These are phyloP conservation scores for Teratosphaeria destructans DNA, from an alignment of 2,329 filamentous ascomycete genomes.

Conservation along the genomic window DNA sequence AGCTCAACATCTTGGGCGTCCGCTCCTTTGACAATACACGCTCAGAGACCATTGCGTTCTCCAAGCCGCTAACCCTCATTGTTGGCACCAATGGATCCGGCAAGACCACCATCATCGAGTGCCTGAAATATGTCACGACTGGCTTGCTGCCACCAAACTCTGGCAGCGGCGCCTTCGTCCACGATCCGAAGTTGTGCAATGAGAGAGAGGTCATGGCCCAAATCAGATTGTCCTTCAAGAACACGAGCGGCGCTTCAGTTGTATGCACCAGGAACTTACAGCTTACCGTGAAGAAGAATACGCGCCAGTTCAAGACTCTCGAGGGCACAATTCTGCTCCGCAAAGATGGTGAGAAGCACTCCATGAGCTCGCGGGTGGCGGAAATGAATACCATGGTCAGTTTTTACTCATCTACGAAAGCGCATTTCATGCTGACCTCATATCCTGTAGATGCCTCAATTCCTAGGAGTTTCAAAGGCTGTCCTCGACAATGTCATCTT, in stretches of 20 bases:
- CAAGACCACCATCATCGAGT: constrained; percentile 98
- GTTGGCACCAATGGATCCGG: constrained; percentile 96
- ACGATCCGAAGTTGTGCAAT: constrained; percentile 85
- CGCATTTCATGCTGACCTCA: background rate
- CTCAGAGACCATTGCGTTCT: constrained; percentile 74
- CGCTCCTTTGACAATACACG: constrained; percentile 75
- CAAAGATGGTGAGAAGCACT: constrained; percentile 67
- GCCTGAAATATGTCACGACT: constrained; percentile 94
- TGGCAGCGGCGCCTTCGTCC: constrained; percentile 81
- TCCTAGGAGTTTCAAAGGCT: constrained; percentile 79
- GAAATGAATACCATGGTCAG: constrained; percentile 44
- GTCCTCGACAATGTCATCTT: constrained; percentile 94
- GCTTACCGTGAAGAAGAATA: constrained; percentile 73
- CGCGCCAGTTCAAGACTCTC: constrained; percentile 63
- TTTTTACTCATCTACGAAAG: background rate
- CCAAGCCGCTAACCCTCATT: constrained; percentile 85
- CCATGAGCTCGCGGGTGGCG: constrained; percentile 67
- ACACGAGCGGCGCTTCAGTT: constrained; percentile 66
- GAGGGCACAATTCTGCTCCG: constrained; percentile 68
- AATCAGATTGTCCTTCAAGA: constrained; percentile 79
- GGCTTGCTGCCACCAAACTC: constrained; percentile 88
- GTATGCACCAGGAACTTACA: constrained; percentile 77
- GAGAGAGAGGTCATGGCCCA: constrained; percentile 86
- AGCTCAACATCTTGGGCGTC: constrained; percentile 72
- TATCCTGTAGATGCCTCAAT: constrained; percentile 57